A percentile compares a stretch with the other conserved stretches of the same genome.
phyloP scores from a whole-genome alignment of 2,329 filamentous ascomycete species.

The Bipolaris cookei region DNA sequence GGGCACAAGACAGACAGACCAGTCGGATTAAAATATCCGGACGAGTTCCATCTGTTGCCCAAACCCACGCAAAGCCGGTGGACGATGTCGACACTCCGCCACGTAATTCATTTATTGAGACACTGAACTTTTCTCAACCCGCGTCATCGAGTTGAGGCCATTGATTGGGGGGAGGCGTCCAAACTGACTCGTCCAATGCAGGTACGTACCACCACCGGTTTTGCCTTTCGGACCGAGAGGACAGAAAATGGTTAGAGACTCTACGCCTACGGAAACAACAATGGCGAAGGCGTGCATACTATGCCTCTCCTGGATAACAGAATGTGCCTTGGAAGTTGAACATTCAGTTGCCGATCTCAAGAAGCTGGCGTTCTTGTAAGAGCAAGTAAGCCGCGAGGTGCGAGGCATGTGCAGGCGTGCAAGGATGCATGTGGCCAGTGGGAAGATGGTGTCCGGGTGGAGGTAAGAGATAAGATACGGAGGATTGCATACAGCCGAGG shows the following conservation, averaged over 20 bases:
- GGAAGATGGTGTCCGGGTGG: neutral
- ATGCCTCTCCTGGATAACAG: neutral
- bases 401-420: neutral
- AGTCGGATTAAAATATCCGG: too few species aligned
- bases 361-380: neutral
- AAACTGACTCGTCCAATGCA: slow-evolving; percentile 1
- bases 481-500: neutral
- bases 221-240: neutral
- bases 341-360: neutral
- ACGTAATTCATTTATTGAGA: neutral
- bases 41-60: too few species aligned
- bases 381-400: neutral
- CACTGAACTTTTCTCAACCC: neutral
- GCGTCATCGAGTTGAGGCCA: neutral
- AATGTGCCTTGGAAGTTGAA: neutral
- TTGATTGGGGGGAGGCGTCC: neutral
- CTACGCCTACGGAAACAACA: neutral
- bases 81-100: too few species aligned
- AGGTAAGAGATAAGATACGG: neutral
- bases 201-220: neutral
- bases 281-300: neutral
- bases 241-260: neutral
- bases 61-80: too few species aligned
- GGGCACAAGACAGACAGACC: too few species aligned
- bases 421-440: neutral